phyloP scores from a whole-genome alignment of 176 grass and related monocot genomes.

The Chloris gayana region DNA sequence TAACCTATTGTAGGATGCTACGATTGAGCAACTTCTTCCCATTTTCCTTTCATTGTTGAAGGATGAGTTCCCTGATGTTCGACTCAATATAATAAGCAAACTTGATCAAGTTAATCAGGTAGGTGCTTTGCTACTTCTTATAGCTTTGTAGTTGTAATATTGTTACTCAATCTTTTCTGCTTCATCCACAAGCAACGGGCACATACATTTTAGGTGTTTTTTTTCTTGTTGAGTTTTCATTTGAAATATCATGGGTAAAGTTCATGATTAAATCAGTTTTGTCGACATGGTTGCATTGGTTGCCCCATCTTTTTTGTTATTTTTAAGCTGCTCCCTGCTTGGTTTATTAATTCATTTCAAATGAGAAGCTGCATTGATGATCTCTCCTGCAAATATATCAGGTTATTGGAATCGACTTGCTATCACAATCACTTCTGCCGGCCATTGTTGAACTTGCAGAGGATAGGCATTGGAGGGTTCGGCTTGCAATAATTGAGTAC shows the following conservation, averaged over 20 bases:
- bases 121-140: constrained; percentile 24
- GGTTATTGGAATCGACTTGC: constrained; percentile 84
- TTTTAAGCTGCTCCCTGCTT: neutral
- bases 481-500: constrained; percentile 87
- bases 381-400: constrained; percentile 28
- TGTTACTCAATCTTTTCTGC: neutral
- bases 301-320: neutral
- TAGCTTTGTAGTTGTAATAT: neutral
- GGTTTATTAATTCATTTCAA: neutral
- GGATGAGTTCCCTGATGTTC: constrained; percentile 98
- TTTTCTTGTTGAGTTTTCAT: neutral
- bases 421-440: constrained; percentile 78
- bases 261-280: neutral
- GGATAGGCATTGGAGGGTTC: constrained; percentile 85
- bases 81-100: constrained; percentile 98
- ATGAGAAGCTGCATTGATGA: neutral
- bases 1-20: constrained; percentile 56
- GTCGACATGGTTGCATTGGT: neutral
- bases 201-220: neutral
- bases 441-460: constrained; percentile 86
- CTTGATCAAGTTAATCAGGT: constrained; percentile 83
- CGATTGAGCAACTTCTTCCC: constrained; percentile 84
- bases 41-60: constrained; percentile 98
- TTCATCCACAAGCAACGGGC: neutral
- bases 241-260: neutral